Evolutionary conservation across 2,329 filamentous ascomycete genomes (phyloP).

Genomic region (Epichloe typhina): DNA sequence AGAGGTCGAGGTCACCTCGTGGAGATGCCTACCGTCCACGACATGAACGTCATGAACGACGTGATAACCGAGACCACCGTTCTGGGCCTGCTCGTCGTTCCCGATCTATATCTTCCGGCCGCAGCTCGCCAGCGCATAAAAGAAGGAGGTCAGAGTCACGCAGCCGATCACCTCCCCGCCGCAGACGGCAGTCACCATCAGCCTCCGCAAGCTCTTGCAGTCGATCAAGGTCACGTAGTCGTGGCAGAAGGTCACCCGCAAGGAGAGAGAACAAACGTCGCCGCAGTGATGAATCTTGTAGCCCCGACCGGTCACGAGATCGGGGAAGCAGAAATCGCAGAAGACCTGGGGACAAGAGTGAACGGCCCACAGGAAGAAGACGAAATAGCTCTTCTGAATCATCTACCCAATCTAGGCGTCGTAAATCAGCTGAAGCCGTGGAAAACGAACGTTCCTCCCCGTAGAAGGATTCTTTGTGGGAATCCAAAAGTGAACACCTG

Average conservation of each 20-base stretch:
- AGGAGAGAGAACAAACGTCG: slow-evolving; percentile 5
- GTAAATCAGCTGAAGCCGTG: slow-evolving; percentile 44
- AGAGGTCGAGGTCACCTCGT: slow-evolving; percentile 26
- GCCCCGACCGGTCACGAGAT: slow-evolving; percentile 2
- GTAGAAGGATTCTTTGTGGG: neutral
- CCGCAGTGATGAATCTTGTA: neutral
- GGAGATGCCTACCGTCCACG: slow-evolving; percentile 15
- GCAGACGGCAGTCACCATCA: slow-evolving; percentile 21
- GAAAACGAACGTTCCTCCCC: slow-evolving; percentile 18
- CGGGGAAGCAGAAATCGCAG: neutral
- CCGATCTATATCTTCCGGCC: slow-evolving; percentile 23
- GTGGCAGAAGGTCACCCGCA: slow-evolving; percentile 10
- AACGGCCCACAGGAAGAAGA: slow-evolving; percentile 20
- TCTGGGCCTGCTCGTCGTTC: slow-evolving; percentile 14
- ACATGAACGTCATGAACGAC: slow-evolving; percentile 11
- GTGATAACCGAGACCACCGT: slow-evolving; percentile 12
- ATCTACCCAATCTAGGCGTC: slow-evolving; percentile 33
- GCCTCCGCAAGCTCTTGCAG: slow-evolving; percentile 31
- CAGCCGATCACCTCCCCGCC: slow-evolving; percentile 32
- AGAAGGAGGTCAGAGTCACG: slow-evolving; percentile 35
- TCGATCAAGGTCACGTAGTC: slow-evolving; percentile 19
- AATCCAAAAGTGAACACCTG: neutral
- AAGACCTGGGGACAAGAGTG: slow-evolving; percentile 1
- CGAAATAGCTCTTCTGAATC: slow-evolving; percentile 39
- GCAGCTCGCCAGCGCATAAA: slow-evolving; percentile 33